Evolutionary conservation across 345 rosid genomes (phyloP), one percentile per base, ranked within the genome.

Genomic region (Corchorus capsularis): DNA sequence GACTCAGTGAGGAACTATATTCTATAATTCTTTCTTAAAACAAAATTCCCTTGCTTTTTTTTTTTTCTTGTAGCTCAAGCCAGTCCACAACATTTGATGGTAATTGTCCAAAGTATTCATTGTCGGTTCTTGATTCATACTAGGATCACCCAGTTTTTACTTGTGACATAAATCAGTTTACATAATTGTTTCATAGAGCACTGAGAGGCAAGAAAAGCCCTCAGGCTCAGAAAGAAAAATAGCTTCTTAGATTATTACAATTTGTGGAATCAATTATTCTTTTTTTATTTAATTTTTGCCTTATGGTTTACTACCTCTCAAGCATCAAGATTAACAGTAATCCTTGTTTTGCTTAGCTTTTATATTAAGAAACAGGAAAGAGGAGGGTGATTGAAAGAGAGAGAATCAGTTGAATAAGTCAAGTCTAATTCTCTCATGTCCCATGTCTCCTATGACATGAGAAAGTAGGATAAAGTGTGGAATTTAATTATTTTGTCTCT

Each of bases 1-100:
- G 90, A 88, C 50, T 86, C 90, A 22, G 87, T 90, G 83, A 86
- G 86, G 76, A 82, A 77, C 80, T 85, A 78, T 84, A 84, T 87
- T 81, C 69, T 81, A 76, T 86, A 83, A 81, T 61, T 27, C 27
- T 27, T 27, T 27, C 27, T 71, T 22, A 14, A 82, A 80, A 60
- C 71, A 32, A 13, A 65, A 45, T 52, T 27, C 27, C 57, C 80
- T 76, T 77, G 35, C 11, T 60, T 47, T 53, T 76, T 77, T 35
- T 11, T 60, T 47, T 53, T 59, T 74, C 14, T 62, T 57, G 63
- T 15, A 41, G 79, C 71, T 63, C 68, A 55, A 70, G 50, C 20
- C 12, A 2, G n/a, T 32, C 52, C 53, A 45, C 50, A 63, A 49
- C 39, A 17, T 69, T 50, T 32, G 62, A 67, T 72, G 74, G 77